Evolutionary conservation across 768 basidiomycete genomes (phyloP).

Genomic region (Russula sp.): DNA sequence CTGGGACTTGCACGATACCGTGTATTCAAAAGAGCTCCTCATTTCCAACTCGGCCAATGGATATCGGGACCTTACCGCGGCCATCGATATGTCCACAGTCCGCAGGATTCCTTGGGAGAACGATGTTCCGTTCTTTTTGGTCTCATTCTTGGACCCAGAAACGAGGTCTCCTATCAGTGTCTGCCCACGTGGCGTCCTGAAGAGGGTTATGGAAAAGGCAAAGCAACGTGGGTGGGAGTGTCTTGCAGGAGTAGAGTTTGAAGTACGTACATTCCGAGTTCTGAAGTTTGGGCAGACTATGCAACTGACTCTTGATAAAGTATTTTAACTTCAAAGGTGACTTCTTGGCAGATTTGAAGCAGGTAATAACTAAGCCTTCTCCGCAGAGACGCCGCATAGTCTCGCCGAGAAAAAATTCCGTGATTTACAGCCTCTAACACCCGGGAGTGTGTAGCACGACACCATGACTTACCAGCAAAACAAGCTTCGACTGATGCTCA

Average conservation of each 20-base stretch:
- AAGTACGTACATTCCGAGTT: constrained; percentile 50
- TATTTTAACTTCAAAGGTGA: constrained; percentile 89
- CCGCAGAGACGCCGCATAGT: constrained; percentile 71
- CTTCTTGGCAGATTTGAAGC: background rate
- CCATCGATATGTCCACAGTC: constrained; percentile 81
- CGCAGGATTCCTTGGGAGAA: constrained; percentile 91
- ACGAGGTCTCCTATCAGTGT: constrained; percentile 70
- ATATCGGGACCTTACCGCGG: constrained; percentile 82
- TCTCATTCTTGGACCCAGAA: constrained; percentile 86
- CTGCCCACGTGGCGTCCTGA: constrained; percentile 82
- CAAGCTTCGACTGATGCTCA: background rate
- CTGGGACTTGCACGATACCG: constrained; percentile 88
- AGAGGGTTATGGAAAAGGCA: constrained; percentile 48
- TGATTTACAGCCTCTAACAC: constrained; percentile 72
- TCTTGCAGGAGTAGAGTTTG: constrained; percentile 88
- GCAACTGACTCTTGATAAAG: constrained; percentile 34
- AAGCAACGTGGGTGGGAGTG: constrained; percentile 50
- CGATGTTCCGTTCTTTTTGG: constrained; percentile 87
- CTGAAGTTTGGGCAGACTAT: background rate
- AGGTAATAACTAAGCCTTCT: constrained; percentile 3
- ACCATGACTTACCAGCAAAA: background rate
- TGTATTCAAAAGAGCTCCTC: constrained; percentile 79
- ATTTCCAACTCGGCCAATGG: constrained; percentile 92
- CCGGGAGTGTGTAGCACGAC: constrained; percentile 67
- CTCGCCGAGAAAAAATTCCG: constrained; percentile 73